These are phyloP conservation scores for Hebeloma cylindrosporum DNA, from an alignment of 768 basidiomycete species.

Conservation along the genomic window DNA sequence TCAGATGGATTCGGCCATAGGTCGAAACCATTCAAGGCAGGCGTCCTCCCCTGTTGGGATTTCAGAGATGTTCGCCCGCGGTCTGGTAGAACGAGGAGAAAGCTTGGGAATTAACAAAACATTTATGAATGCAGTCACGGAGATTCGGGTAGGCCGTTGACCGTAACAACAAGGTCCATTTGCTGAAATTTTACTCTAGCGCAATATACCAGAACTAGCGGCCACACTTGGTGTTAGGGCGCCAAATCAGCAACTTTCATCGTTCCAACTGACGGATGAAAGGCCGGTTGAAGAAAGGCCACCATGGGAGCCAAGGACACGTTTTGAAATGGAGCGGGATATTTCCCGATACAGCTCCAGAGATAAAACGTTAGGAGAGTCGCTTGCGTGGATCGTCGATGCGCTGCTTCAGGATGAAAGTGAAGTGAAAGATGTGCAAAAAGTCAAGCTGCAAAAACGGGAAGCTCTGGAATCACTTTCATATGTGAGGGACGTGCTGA, in stretches of 20 bases:
- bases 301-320: constrained; percentile 67
- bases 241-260: constrained; percentile 44
- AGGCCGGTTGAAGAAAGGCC: constrained; percentile 55
- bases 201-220: constrained; percentile 84
- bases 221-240: constrained; percentile 60
- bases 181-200: constrained; percentile 40
- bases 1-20: constrained; percentile 14
- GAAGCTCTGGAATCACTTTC: constrained; percentile 77
- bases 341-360: constrained; percentile 50
- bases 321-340: constrained; percentile 72
- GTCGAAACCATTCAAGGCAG: constrained; percentile 38
- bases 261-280: constrained; percentile 68
- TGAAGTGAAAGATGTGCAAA: constrained; percentile 39
- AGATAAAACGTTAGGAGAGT: constrained; percentile 66
- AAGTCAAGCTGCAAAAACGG: constrained; percentile 42
- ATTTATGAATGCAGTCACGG: constrained; percentile 76
- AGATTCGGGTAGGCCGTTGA: constrained; percentile 57
- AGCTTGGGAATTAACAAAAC: constrained; percentile 84
- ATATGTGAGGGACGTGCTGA: constrained; percentile 75
- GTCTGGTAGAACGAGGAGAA: constrained; percentile 73
- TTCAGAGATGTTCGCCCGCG: constrained; percentile 71
- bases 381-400: constrained; percentile 75
- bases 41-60: constrained; percentile 49
- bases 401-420: constrained; percentile 59
- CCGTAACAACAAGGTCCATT: neutral